A percentile compares a stretch with the other conserved stretches of the same genome.
Evolutionary conservation across 768 basidiomycete species (phyloP).

Genomic region (Agaricus subrufescens): DNA sequence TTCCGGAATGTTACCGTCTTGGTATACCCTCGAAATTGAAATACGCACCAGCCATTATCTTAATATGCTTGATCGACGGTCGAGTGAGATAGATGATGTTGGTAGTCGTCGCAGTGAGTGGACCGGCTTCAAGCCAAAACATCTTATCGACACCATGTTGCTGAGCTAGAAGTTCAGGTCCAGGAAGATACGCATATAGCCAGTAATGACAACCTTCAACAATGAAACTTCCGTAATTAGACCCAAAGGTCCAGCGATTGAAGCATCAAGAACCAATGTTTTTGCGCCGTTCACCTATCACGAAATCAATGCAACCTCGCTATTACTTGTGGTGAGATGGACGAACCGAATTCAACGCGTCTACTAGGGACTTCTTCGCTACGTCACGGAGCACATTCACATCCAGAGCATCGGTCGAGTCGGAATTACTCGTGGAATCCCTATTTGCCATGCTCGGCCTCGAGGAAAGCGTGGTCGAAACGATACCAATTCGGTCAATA

Average conservation of each 20-base stretch:
- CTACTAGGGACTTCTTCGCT: conserved; percentile 75
- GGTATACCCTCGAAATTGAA: conserved; percentile 7
- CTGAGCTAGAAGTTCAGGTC: conserved; percentile 33
- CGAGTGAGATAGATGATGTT: conserved; percentile 93
- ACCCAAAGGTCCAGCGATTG: conserved; percentile 87
- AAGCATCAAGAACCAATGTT: conserved; percentile 90
- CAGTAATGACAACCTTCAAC: conserved; percentile 61
- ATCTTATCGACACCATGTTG: conserved; percentile 99
- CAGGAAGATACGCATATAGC: neutral
- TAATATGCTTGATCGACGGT: conserved; percentile 79
- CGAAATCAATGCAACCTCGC: conserved; percentile 2
- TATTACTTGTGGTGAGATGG: conserved; percentile 1
- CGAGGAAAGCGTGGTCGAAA: neutral
- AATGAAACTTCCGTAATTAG: conserved; percentile 92
- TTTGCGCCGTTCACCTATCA: conserved; percentile 86
- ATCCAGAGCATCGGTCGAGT: conserved; percentile 38
- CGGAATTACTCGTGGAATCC: neutral
- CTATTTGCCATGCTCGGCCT: conserved; percentile 15
- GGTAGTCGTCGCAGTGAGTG: conserved; percentile 74
- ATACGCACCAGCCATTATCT: conserved; percentile 83
- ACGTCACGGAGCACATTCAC: conserved; percentile 70
- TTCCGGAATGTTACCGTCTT: conserved; percentile 32
- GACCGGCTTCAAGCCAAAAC: conserved; percentile 96
- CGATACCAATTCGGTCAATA: neutral
- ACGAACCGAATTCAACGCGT: conserved; percentile 77